These are phyloP conservation scores for Flaveria bidentis DNA, from an alignment of 129 eudicot genomes.

Conservation along the genomic window DNA sequence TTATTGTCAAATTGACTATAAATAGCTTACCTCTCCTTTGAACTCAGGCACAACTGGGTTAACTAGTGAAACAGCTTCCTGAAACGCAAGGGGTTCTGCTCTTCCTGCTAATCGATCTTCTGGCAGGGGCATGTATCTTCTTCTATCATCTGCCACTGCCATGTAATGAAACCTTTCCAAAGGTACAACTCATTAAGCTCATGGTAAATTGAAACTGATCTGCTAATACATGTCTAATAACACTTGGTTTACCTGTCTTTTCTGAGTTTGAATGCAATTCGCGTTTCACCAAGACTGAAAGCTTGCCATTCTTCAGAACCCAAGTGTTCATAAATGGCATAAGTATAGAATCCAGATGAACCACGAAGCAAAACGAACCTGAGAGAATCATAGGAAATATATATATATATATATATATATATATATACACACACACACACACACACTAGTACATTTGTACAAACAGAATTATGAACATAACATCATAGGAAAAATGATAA, in stretches of 20 bases:
- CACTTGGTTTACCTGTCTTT: constrained; percentile 48
- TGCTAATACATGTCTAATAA: neutral
- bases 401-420: neutral
- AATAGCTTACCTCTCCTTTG: constrained; percentile 34
- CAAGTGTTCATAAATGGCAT: constrained; percentile 56
- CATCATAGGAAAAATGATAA: neutral
- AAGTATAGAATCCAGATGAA: constrained; percentile 62
- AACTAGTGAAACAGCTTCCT: constrained; percentile 39
- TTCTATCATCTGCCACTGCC: constrained; percentile 47
- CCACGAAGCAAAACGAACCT: constrained; percentile 63
- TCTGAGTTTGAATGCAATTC: constrained; percentile 55
- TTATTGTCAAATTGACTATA: neutral
- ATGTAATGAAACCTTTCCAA: constrained; percentile 44
- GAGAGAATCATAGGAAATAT: neutral
- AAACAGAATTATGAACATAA: neutral
- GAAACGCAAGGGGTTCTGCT: constrained; percentile 38
- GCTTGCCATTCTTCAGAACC: constrained; percentile 48
- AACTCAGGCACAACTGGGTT: constrained; percentile 38
- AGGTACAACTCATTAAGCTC: constrained; percentile 11
- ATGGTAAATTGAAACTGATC: neutral
- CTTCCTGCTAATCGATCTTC: constrained; percentile 42
- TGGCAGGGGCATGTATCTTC: constrained; percentile 44
- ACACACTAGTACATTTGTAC: neutral
- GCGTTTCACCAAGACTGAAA: constrained; percentile 51
- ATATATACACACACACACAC: no score